These are phyloP conservation scores for Priceomyces medius DNA, from an alignment of 805 yeast genomes.

Conservation along the genomic window DNA sequence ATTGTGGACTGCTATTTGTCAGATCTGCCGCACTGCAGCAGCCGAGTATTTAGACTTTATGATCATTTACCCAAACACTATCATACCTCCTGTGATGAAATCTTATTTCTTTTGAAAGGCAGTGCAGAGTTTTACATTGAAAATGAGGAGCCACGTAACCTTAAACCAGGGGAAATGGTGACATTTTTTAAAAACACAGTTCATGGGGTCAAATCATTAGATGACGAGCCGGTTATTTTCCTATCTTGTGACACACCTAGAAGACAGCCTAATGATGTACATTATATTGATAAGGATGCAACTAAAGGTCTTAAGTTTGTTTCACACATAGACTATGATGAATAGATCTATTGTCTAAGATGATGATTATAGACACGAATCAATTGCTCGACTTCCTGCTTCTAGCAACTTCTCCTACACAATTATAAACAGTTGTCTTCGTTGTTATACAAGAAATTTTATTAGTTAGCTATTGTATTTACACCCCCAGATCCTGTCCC, in stretches of 20 bases:
- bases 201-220: conserved; percentile 2
- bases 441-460: too few relatives aligned
- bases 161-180: conserved; percentile 5
- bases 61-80: conserved; percentile 3
- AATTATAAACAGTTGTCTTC: too few relatives aligned
- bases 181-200: conserved; percentile 4
- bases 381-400: too few relatives aligned
- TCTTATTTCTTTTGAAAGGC: conserved; percentile 1
- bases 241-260: conserved; percentile 7
- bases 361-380: too few relatives aligned
- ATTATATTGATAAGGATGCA: conserved; percentile 1
- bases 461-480: too few relatives aligned
- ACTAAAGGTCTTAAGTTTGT: conserved; percentile 4
- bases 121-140: conserved; percentile 6
- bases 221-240: conserved; percentile 4
- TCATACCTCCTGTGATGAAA: conserved; percentile 5
- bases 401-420: too few relatives aligned
- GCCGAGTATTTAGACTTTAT: conserved; percentile 5
- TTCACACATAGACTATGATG: conserved; percentile 4
- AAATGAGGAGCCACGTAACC: background rate
- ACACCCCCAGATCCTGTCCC: too few relatives aligned
- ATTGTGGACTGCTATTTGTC: conserved; percentile 5
- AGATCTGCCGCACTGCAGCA: conserved; percentile 6
- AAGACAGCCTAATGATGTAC: conserved; percentile 5
- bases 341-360: too few relatives aligned